phyloP scores from a whole-genome alignment of 2,329 filamentous ascomycete genomes.

The Cladosporium austrohemisphaericum region DNA sequence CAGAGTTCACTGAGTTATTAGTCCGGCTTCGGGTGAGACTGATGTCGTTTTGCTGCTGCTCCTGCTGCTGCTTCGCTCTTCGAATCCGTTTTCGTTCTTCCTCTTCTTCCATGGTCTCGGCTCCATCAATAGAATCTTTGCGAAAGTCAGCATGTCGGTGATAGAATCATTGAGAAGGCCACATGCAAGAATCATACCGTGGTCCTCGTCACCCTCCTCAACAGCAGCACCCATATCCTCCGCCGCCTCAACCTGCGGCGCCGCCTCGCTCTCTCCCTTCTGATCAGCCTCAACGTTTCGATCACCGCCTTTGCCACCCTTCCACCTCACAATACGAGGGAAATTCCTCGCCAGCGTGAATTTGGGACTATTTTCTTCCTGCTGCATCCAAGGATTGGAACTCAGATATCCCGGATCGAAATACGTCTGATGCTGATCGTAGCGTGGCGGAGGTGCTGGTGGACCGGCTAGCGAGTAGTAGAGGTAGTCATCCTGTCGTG shows the following conservation, averaged over 20 bases:
- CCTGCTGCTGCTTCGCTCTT: constrained; percentile 13
- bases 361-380: constrained; percentile 19
- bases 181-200: not conserved
- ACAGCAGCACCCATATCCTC: constrained; percentile 4
- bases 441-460: constrained; percentile 7
- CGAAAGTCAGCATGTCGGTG: not conserved
- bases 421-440: constrained; percentile 24
- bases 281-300: constrained; percentile 19
- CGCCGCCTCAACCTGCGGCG: constrained; percentile 22
- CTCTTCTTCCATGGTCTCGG: constrained; percentile 8
- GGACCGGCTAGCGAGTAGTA: constrained; percentile 14
- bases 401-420: constrained; percentile 26
- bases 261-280: constrained; percentile 25
- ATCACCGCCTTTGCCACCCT: constrained; percentile 14
- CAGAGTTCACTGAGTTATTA: not conserved
- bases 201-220: constrained; percentile 1
- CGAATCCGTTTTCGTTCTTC: constrained; percentile 6
- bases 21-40: not conserved
- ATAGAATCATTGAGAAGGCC: not conserved
- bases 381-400: constrained; percentile 26
- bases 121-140: constrained; percentile 14
- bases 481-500: constrained; percentile 12
- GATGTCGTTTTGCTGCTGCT: not conserved
- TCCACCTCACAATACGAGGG: constrained; percentile 25
- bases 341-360: constrained; percentile 27